A percentile compares a stretch with the other conserved stretches of the same genome.
Evolutionary conservation across 352 stramenopile genomes (phyloP).

Genomic region (Pythium diclinum): DNA sequence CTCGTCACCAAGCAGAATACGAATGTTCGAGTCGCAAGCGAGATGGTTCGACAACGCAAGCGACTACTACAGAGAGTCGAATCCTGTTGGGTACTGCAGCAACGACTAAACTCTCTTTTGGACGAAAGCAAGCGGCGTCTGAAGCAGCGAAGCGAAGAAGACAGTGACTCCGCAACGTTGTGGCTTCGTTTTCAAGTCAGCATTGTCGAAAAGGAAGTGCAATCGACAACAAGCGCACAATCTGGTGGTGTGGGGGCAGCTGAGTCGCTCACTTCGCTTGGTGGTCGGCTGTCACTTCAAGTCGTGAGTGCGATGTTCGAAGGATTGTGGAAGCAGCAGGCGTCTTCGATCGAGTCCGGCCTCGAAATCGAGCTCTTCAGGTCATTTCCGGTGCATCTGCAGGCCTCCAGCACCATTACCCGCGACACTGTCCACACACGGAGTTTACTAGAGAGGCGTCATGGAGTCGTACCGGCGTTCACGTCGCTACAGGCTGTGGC

Average conservation of each 20-base stretch:
- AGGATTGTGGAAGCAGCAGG: constrained; percentile 36
- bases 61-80: constrained; percentile 32
- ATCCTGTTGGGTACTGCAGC: constrained; percentile 43
- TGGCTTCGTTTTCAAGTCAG: constrained; percentile 25
- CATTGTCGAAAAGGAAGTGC: constrained; percentile 9
- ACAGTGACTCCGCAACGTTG: neutral
- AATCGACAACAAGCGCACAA: neutral
- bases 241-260: neutral
- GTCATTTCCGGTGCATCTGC: constrained; percentile 30
- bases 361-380: constrained; percentile 53
- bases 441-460: neutral
- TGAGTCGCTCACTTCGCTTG: constrained; percentile 5
- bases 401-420: neutral
- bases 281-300: constrained; percentile 30
- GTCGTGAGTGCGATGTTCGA: constrained; percentile 52
- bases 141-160: constrained; percentile 7
- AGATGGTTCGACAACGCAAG: constrained; percentile 10
- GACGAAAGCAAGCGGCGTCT: constrained; percentile 27
- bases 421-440: neutral
- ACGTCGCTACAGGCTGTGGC: constrained; percentile 26
- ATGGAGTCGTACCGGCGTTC: constrained; percentile 8
- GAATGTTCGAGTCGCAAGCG: neutral
- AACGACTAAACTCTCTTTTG: constrained; percentile 40
- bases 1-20: constrained; percentile 9
- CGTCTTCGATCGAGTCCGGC: constrained; percentile 29